phyloP scores from a whole-genome alignment of 2,329 filamentous ascomycete species.

The Camillea tinctor region DNA sequence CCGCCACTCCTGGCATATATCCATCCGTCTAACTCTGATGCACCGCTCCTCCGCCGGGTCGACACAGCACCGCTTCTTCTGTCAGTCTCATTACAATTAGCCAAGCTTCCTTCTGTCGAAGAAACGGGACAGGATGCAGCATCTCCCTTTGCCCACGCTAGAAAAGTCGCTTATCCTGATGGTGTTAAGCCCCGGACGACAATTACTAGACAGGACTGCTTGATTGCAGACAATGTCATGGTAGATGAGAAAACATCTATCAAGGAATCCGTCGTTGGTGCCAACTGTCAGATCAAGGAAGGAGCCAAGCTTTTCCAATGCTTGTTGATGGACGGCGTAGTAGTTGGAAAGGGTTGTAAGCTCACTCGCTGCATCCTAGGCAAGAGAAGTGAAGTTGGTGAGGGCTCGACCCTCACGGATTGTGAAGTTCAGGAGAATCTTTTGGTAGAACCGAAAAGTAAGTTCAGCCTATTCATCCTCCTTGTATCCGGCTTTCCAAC shows the following conservation, averaged over 20 bases:
- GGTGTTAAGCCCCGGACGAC: constrained; percentile 78
- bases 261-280: constrained; percentile 86
- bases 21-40: constrained; percentile 57
- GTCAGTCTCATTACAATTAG: constrained; percentile 78
- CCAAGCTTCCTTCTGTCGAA: constrained; percentile 74
- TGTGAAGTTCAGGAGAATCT: constrained; percentile 93
- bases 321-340: constrained; percentile 87
- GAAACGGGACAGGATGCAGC: constrained; percentile 56
- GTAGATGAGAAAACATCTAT: constrained; percentile 89
- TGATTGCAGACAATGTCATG: constrained; percentile 85
- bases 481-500: background rate
- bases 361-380: constrained; percentile 87
- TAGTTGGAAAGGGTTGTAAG: constrained; percentile 79
- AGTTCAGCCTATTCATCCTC: constrained; percentile 33
- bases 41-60: constrained; percentile 77
- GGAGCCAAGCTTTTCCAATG: constrained; percentile 87
- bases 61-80: constrained; percentile 84
- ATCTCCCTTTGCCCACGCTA: constrained; percentile 73
- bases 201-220: constrained; percentile 76
- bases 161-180: constrained; percentile 80
- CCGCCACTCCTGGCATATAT: constrained; percentile 82
- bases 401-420: constrained; percentile 75
- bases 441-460: constrained; percentile 75
- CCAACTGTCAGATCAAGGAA: constrained; percentile 80
- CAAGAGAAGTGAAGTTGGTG: constrained; percentile 77